Conservation (phyloP, 805 yeast species). For the Suhomyces sp. region DNA sequence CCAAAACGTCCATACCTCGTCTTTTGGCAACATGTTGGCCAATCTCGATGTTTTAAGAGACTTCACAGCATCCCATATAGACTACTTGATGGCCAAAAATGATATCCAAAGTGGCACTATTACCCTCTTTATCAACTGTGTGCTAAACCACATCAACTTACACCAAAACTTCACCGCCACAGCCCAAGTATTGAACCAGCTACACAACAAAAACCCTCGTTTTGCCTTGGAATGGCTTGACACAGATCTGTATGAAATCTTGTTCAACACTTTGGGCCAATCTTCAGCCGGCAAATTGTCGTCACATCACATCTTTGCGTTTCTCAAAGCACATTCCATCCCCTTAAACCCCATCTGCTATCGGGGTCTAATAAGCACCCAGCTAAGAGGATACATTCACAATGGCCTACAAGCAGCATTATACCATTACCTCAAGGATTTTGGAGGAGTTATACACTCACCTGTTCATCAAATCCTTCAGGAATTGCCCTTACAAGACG, state of each 20-base stretch:
- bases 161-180: conserved; percentile 36
- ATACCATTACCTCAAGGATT: conserved; percentile 19
- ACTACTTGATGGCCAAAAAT: conserved; percentile 13
- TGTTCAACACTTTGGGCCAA: conserved; percentile 23
- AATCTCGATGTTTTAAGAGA: conserved; percentile 21
- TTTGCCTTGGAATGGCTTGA: conserved; percentile 25
- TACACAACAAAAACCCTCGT: conserved; percentile 14
- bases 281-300: conserved; percentile 27
- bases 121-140: conserved; percentile 31
- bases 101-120: conserved; percentile 15
- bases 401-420: conserved; percentile 22
- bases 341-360: conserved; percentile 16
- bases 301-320: conserved; percentile 22
- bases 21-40: conserved; percentile 32
- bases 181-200: conserved; percentile 15
- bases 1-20: conserved; percentile 21
- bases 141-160: conserved; percentile 31
- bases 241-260: conserved; percentile 28
- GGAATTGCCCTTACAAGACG: conserved; percentile 12
- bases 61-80: conserved; percentile 23
- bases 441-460: conserved; percentile 7
- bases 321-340: conserved; percentile 11
- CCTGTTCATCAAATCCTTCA: conserved; percentile 9
- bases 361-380: conserved; percentile 21
- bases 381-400: conserved; percentile 22